Base-by-base conservation (phyloP, 2,329 filamentous ascomycete species). In the Xylariales sp. region DNA sequence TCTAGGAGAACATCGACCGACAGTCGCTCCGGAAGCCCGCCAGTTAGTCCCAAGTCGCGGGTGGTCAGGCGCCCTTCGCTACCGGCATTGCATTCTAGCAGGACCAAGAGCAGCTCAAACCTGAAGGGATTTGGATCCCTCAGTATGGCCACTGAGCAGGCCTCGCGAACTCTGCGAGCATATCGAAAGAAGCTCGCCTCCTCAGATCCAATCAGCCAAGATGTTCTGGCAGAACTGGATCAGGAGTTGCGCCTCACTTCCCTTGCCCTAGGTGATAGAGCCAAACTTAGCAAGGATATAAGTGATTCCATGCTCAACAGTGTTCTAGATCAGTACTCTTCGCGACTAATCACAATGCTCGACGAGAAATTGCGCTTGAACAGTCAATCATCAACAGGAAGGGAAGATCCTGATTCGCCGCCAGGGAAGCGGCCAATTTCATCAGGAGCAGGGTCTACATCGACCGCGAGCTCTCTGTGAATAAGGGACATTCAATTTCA, bases 261-360 rank as follows among this genome's bases (percentile, higher is more conserved):
- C 3, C 73, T 79, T 8, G 80, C 80, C 5, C 61, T 85, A 21
- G 74, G 75, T 3, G 76, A 80, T 41, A 66, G 76, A 24, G 73
- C 70, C 4, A 74, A 71, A 44, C 65, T 76, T 48, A 76, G 68
- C 58, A 66, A 71, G 53, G 58, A 69, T 1, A 69, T 80, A 58
- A 77, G 72, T 48, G 79, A 82, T 53, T 73, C 71, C 14, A 67
- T 77, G 36, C 63, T 85, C 24, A 76, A 71, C 29, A 82, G 80
- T 37, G 63, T 89, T 32, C 65, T 90, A 6, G 86, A 88, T 50
- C 79, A 87, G 61, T 88, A 88, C 54, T 86, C 83, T 2, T 83
- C 88, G 54, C 73, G 80, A 45, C 66, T 90, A 35, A 78, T 88
- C 5, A 78, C 71, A 33, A 71, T 88, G 61, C 70, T 90, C 32